Base-by-base conservation (phyloP, 176 grass and related monocot genomes). In the Oryza glumipatula region DNA sequence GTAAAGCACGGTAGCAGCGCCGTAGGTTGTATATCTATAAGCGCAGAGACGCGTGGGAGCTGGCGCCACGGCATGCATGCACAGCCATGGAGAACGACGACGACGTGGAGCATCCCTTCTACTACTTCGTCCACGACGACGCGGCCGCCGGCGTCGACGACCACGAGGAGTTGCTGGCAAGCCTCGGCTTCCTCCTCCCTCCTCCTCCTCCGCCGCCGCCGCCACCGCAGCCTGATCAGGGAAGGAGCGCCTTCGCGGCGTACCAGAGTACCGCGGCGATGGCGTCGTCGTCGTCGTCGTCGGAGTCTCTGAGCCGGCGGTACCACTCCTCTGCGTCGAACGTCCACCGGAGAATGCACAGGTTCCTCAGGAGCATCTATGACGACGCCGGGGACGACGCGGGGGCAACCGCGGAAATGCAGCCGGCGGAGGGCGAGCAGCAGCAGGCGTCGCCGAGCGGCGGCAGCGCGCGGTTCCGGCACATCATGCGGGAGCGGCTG, bases 401-500 rank as follows among this genome's bases (percentile, higher is more conserved):
- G 11, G 65, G 26, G 71, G 70, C 1, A 11, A 19, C 21, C 17
- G 28, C 16, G 60, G 43, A 36, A 36, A 22, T 2, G 12, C 73
- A 17, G 66, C 17, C 21, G 68, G 28, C 9, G 30, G 45, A 32
- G 30, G 30, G 30, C 30, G 30, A 1, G 1, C 10, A 63, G 35
- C 10, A 63, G 35, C 64, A 66, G 23, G 0, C 11, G 9, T 0
- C 52, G 24, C 9, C 17, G 45, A 36, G 68, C 81, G 36, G 75
- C 33, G 38, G 38, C 26, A 84, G 76, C 82, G 11, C 76, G 65
- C 69, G 74, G 58, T 88, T 91, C 80, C 80, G 75, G 74, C 74
- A 91, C 60, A 84, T 91, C 64, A 88, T 23, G 89, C 80, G 89
- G 43, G 85, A 91, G 89, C 81, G 89, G 81, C 41, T 88, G 36